Base-by-base conservation (phyloP, 2,329 filamentous ascomycete genomes). In the Cladosporium sp. region DNA sequence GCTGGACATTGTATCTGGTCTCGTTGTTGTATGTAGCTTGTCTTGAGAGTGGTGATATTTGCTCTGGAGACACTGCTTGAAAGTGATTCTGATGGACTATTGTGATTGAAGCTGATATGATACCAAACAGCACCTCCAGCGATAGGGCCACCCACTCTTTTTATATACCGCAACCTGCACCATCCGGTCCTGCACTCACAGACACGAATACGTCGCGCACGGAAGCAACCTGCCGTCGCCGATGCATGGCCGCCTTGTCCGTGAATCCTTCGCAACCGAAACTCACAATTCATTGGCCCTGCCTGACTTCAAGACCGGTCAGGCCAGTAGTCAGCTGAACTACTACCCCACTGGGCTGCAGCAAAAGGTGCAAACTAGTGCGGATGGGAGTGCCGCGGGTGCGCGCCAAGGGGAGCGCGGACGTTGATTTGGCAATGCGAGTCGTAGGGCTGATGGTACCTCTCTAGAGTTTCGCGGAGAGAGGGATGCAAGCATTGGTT, bases 301-400 rank as follows among this genome's bases (percentile, higher is more conserved):
- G n/a, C 6, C 20, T 25, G 42, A 19, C 25, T 20, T 20, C 39
- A 45, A 42, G 40, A 56, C 54, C 54, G 54, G 54, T 56, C 54
- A 56, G 51, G 30, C 28, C 40, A 30, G 42, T 56, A 30, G 42
- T 56, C 54, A 56, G 54, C 54, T 56, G 52, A 55, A 55, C 52
- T n/a, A 15, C 15, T 50, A 17, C 54, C 30, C 54, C 54, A 28
- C 54, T 56, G 54, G 54, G 54, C 54, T 56, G 54, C 54, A 56
- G 42, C 15, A 19, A 19, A 36, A 30, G 30, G 22, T n/a, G 11
- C 19, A 20, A 25, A 30, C 34, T 56, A 47, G 42, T 49, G 49
- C 54, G 54, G 54, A 38, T 49, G 22, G 19, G 30, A 8, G 25
- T 56, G 54, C 54, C 54, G 30, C 30, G 30, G 3, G 54, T 25